phyloP scores from a whole-genome alignment of 2,329 filamentous ascomycete species.

The Periconia sp. region DNA sequence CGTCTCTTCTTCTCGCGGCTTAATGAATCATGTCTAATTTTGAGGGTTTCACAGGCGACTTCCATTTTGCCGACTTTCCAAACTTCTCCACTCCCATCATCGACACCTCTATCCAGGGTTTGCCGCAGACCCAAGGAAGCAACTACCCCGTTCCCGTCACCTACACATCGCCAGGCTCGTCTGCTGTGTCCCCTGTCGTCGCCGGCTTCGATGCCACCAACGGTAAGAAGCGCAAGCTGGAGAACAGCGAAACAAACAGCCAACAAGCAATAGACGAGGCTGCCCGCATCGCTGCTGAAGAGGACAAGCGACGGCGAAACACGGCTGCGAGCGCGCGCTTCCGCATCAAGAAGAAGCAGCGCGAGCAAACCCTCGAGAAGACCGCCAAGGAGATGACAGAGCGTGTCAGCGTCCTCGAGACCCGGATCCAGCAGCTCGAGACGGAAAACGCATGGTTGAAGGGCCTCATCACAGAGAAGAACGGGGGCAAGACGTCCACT shows the following conservation, averaged over 20 bases:
- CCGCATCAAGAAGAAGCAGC: conserved; percentile 59
- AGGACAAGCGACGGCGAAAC: conserved; percentile 57
- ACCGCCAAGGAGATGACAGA: conserved; percentile 55
- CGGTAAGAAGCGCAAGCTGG: conserved; percentile 52
- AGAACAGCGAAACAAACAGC: conserved; percentile 33
- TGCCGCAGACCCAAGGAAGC: conserved; percentile 28
- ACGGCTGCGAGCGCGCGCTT: conserved; percentile 56
- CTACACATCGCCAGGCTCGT: conserved; percentile 29
- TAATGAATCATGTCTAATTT: conserved; percentile 37
- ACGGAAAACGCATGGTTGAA: conserved; percentile 58
- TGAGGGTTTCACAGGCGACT: conserved; percentile 44
- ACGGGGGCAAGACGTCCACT: conserved; percentile 36
- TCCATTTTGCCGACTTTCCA: conserved; percentile 50
- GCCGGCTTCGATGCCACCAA: conserved; percentile 29
- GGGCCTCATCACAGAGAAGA: conserved; percentile 55
- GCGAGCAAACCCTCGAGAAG: conserved; percentile 55
- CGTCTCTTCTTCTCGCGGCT: conserved; percentile 1
- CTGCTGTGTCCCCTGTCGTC: conserved; percentile 31
- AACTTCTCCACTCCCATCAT: conserved; percentile 38
- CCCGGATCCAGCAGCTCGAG: conserved; percentile 52
- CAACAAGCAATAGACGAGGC: conserved; percentile 47
- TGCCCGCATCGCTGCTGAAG: conserved; percentile 51
- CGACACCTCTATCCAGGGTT: conserved; percentile 31
- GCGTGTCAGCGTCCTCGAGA: conserved; percentile 48
- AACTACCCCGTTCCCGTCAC: conserved; percentile 27